Conservation (phyloP, 2,329 filamentous ascomycete genomes). For the Hypoxylon sp. region DNA sequence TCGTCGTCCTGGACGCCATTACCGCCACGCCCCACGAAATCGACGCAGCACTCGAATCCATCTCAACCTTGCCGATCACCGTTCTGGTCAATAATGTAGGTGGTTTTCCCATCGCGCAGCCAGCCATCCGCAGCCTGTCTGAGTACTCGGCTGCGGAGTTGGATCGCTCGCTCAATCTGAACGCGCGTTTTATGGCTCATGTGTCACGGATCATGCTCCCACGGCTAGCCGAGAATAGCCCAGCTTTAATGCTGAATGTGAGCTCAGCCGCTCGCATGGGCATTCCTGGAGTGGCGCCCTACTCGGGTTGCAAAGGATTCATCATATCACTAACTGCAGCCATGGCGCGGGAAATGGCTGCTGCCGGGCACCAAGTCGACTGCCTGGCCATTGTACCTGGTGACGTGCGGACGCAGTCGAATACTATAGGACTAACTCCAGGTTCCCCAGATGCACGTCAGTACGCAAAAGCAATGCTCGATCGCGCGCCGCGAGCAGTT, state of each 20-base stretch:
- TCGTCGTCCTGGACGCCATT: slow-evolving; percentile 49
- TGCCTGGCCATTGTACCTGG: slow-evolving; percentile 49
- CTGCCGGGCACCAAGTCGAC: slow-evolving; percentile 46
- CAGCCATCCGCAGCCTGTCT: slow-evolving; percentile 47
- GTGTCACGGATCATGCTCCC: slow-evolving; percentile 52
- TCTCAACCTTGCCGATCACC: slow-evolving; percentile 47
- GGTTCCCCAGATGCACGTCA: slow-evolving; percentile 30
- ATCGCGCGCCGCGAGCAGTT: slow-evolving; percentile 31
- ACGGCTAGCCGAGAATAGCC: slow-evolving; percentile 39
- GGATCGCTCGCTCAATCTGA: slow-evolving; percentile 50
- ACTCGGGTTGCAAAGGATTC: slow-evolving; percentile 52
- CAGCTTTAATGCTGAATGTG: slow-evolving; percentile 50
- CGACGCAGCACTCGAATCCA: slow-evolving; percentile 41
- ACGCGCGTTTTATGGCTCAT: slow-evolving; percentile 54
- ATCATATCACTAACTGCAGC: slow-evolving; percentile 48
- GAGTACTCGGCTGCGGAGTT: slow-evolving; percentile 49
- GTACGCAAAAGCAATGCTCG: slow-evolving; percentile 35
- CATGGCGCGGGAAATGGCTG: slow-evolving; percentile 49
- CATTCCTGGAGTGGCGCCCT: slow-evolving; percentile 50
- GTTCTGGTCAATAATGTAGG: slow-evolving; percentile 55
- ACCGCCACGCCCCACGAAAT: slow-evolving; percentile 49
- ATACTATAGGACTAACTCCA: slow-evolving; percentile 22
- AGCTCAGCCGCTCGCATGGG: slow-evolving; percentile 47
- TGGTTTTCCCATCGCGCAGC: slow-evolving; percentile 46
- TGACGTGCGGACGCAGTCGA: slow-evolving; percentile 47